A percentile compares a stretch with the other conserved stretches of the same genome.
Evolutionary conservation across 2,329 filamentous ascomycete species (phyloP).

Genomic region (Fusarium sp.): DNA sequence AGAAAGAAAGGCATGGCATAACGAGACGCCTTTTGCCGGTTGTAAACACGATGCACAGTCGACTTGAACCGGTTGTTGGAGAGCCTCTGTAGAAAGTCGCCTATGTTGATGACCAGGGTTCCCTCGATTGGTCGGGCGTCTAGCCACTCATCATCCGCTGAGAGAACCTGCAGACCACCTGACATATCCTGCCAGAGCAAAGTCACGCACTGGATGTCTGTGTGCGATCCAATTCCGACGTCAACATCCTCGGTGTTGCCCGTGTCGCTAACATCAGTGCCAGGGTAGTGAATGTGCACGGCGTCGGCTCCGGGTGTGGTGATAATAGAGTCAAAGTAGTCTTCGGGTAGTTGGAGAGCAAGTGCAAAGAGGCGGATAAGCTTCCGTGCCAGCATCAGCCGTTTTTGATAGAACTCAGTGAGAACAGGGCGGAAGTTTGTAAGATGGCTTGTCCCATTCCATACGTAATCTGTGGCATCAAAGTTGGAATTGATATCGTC

Average conservation of each 20-base stretch:
- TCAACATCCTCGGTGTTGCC: neutral
- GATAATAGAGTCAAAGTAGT: constrained; percentile 16
- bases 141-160: constrained; percentile 21
- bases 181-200: constrained; percentile 30
- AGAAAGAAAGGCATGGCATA: constrained; percentile 18
- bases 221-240: constrained; percentile 16
- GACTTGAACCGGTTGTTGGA: constrained; percentile 13
- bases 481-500: constrained; percentile 21
- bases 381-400: constrained; percentile 4
- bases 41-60: constrained; percentile 20
- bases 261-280: neutral
- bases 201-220: constrained; percentile 17
- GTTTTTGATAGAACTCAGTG: constrained; percentile 14
- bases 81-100: constrained; percentile 11
- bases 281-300: constrained; percentile 23
- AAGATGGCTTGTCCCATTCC: constrained; percentile 11
- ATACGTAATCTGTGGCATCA: constrained; percentile 10
- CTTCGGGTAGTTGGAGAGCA: constrained; percentile 7
- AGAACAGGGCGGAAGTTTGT: neutral
- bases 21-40: constrained; percentile 8
- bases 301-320: constrained; percentile 16
- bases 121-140: constrained; percentile 4
- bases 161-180: constrained; percentile 9
- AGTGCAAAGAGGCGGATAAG: constrained; percentile 15
- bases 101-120: constrained; percentile 18